Evolutionary conservation across 768 basidiomycete species (phyloP), one percentile per base, ranked within the genome.

Genomic region (Mycena kentingensis): DNA sequence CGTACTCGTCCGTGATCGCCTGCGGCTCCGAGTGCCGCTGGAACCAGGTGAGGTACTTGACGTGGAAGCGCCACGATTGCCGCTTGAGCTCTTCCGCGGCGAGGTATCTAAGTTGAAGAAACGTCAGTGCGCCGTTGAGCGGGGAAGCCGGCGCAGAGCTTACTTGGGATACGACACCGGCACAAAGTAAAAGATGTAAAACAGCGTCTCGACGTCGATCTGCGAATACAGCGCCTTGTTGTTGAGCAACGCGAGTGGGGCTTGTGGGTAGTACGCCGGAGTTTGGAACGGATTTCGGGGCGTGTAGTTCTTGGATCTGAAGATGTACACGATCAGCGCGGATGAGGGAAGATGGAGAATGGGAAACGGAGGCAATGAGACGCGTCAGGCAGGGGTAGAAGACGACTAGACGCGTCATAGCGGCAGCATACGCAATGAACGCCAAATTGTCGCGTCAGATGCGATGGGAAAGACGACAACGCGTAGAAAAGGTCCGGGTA

Each of bases 31-130:
- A 94, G 63, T 97, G 93, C 32, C 97, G 84, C 70, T 98, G 97
- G 83, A 99, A 99, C 95, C 97, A 99, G 18, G 97, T 99, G 49
- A 99, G 75, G 67, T 98, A 99, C 74, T 98, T 98, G 54, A 98
- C 90, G 69, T 99, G 97, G 79, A 98, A 99, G 41, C 97, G 85
- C 97, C 97, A 99, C 26, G 93, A 94, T 67, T 98, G 96, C 36
- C 90, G 81, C 74, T 98, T 98, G 59, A 99, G 79, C 71, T 99
- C 96, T 65, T 91, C 92, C 4, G 97, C 97, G 1, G 97, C 95
- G 45, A 98, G 83, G 70, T 87, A 95, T 72, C 93, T 96, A 52
- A 5, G 24, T 5, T 8, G 7, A 10, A 29, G 38, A 41, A 29
- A 8, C 35, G 41, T 24, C 28, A 34, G 32, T 50, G 27, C 16